phyloP scores from a whole-genome alignment of 2,329 filamentous ascomycete genomes.

The Penicillium sp. region DNA sequence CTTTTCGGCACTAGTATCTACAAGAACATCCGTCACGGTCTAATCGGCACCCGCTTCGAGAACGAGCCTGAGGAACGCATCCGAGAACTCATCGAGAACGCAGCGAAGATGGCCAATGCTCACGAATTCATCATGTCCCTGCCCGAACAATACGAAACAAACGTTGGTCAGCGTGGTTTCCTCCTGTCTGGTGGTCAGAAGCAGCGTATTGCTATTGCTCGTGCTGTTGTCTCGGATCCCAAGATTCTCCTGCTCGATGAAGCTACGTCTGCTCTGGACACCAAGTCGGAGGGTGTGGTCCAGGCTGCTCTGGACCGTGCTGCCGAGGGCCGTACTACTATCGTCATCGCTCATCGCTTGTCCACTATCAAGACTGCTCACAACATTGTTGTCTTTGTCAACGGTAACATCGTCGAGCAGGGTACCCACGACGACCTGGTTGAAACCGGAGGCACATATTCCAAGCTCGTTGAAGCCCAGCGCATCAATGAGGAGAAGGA shows the following conservation, averaged over 20 bases:
- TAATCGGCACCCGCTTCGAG: constrained; percentile 82
- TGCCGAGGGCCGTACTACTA: constrained; percentile 83
- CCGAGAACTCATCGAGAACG: constrained; percentile 71
- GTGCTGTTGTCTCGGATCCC: constrained; percentile 86
- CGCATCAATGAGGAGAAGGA: constrained; percentile 66
- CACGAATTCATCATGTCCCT: constrained; percentile 85
- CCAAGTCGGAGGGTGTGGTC: constrained; percentile 90
- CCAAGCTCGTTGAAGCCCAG: constrained; percentile 83
- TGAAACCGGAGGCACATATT: constrained; percentile 71
- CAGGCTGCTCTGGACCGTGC: constrained; percentile 90
- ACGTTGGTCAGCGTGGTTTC: constrained; percentile 94
- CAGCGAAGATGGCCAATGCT: constrained; percentile 88
- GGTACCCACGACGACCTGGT: constrained; percentile 83
- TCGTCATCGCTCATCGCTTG: constrained; percentile 91
- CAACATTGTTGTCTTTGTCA: constrained; percentile 91
- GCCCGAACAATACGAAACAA: constrained; percentile 87
- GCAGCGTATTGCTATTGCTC: constrained; percentile 91
- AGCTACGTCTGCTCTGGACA: constrained; percentile 90
- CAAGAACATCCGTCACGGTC: constrained; percentile 84
- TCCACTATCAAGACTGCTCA: constrained; percentile 93
- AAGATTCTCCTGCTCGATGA: constrained; percentile 93
- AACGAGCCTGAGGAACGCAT: constrained; percentile 67
- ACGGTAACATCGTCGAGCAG: constrained; percentile 87
- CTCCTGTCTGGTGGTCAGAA: constrained; percentile 93
- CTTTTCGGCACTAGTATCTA: constrained; percentile 88